Evolutionary conservation across 2,329 filamentous ascomycete species (phyloP).

Genomic region (Fusarium annulatum): DNA sequence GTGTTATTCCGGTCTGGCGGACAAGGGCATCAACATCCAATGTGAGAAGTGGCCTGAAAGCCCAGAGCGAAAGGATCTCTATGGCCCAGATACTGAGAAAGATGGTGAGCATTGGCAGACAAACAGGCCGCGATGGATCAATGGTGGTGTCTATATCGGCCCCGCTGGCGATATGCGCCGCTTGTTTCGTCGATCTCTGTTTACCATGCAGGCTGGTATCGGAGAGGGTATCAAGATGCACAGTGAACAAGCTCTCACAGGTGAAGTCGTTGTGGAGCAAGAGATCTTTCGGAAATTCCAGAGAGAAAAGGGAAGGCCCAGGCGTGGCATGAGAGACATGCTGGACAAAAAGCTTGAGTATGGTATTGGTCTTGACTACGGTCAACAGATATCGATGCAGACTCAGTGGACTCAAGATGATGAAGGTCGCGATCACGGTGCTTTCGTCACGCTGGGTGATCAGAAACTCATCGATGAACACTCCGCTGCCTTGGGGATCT

Average conservation of each 20-base stretch:
- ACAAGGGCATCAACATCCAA: not conserved
- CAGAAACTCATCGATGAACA: not conserved
- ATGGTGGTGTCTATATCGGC: not conserved
- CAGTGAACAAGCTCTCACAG: not conserved
- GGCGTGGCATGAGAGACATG: fast-evolving
- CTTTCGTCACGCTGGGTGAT: not conserved
- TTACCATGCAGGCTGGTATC: not conserved
- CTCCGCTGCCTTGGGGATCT: not conserved
- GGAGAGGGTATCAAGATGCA: not conserved
- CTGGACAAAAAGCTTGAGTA: not conserved
- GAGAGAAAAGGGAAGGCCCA: not conserved
- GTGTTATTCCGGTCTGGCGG: not conserved
- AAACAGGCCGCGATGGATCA: not conserved
- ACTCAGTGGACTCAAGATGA: not conserved
- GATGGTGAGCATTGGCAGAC: not conserved
- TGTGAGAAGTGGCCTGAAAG: not conserved
- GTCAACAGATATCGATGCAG: not conserved
- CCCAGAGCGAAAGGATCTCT: not conserved
- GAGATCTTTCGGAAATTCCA: not conserved
- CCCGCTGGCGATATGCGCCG: constrained; percentile 14
- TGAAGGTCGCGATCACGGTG: not conserved
- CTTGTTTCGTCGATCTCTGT: not conserved
- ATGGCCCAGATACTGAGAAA: not conserved
- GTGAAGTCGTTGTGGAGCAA: not conserved
- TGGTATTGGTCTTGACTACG: not conserved